Conservation (phyloP, 2,329 filamentous ascomycete species). For the Colletotrichum trifolii region DNA sequence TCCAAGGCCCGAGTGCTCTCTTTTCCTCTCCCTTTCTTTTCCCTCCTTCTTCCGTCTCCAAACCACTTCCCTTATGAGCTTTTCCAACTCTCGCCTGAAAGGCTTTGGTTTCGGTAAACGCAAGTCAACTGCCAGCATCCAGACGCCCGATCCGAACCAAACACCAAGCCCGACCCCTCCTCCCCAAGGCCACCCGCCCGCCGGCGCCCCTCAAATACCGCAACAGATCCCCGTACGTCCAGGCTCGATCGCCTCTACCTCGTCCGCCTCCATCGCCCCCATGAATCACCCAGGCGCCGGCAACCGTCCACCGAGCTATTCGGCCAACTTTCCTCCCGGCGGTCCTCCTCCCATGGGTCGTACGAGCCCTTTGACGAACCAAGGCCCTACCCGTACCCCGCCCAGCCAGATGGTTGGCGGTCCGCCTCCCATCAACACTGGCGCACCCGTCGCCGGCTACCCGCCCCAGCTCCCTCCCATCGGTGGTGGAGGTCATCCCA, state of each 20-base stretch:
- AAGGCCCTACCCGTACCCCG: conserved; percentile 64
- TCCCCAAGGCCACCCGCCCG: conserved; percentile 39
- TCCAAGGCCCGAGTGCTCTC: conserved; percentile 33
- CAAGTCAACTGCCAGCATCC: conserved; percentile 74
- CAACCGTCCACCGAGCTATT: conserved; percentile 73
- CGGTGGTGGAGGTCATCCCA: conserved; percentile 42
- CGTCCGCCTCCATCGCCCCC: conserved; percentile 60
- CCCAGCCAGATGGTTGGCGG: conserved; percentile 72
- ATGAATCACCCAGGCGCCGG: conserved; percentile 73
- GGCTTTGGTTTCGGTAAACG: conserved; percentile 85
- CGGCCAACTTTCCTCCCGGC: conserved; percentile 62
- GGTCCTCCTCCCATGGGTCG: conserved; percentile 62
- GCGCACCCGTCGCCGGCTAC: conserved; percentile 68
- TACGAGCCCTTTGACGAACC: conserved; percentile 62
- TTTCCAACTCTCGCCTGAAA: conserved; percentile 83
- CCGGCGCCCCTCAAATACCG: conserved; percentile 59
- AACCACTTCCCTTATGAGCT: conserved; percentile 70
- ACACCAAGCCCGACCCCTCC: conserved; percentile 52
- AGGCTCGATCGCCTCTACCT: conserved; percentile 57
- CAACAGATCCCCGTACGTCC: conserved; percentile 55
- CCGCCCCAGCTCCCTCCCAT: conserved; percentile 63
- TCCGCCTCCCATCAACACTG: conserved; percentile 75
- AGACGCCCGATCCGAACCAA: conserved; percentile 54
- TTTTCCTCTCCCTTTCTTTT: conserved; percentile 31
- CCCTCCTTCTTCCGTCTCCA: conserved; percentile 24